Evolutionary conservation across 225 moss, liverwort and hornwort genomes (phyloP).

Genomic region (Asterella californica): DNA sequence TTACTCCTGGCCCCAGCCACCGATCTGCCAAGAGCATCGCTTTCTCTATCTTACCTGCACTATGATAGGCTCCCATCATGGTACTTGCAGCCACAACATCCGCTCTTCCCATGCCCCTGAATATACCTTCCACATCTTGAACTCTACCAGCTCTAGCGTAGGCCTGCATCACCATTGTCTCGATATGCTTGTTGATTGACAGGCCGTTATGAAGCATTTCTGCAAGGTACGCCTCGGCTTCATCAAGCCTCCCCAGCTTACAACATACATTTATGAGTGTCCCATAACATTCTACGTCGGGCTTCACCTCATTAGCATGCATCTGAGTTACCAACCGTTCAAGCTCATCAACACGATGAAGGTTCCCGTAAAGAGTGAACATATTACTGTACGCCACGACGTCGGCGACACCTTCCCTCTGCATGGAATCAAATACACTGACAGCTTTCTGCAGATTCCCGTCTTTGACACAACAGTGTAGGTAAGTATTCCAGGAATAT

Average conservation of each 20-base stretch:
- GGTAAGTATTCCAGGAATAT: constrained; percentile 75
- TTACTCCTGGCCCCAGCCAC: constrained; percentile 34
- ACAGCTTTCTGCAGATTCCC: constrained; percentile 56
- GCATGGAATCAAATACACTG: constrained; percentile 59
- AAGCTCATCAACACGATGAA: constrained; percentile 58
- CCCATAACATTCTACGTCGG: constrained; percentile 79
- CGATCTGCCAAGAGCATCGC: constrained; percentile 32
- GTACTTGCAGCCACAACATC: constrained; percentile 59
- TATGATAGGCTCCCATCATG: constrained; percentile 56
- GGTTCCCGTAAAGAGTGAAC: constrained; percentile 65
- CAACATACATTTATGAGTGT: constrained; percentile 70
- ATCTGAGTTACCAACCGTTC: constrained; percentile 53
- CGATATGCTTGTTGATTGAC: constrained; percentile 57
- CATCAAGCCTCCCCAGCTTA: constrained; percentile 51
- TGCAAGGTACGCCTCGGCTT: constrained; percentile 51
- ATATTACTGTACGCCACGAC: constrained; percentile 77
- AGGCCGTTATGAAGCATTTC: constrained; percentile 70
- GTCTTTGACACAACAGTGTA: constrained; percentile 69
- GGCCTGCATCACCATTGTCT: constrained; percentile 79
- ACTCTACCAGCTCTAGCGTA: constrained; percentile 61
- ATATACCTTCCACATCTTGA: constrained; percentile 63
- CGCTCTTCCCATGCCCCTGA: constrained; percentile 54
- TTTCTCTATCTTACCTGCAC: constrained; percentile 39
- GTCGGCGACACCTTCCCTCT: constrained; percentile 62
- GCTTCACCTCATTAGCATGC: constrained; percentile 49